These are phyloP conservation scores for Ceriops decandra DNA, from an alignment of 345 rosid species.

Conservation along the genomic window DNA sequence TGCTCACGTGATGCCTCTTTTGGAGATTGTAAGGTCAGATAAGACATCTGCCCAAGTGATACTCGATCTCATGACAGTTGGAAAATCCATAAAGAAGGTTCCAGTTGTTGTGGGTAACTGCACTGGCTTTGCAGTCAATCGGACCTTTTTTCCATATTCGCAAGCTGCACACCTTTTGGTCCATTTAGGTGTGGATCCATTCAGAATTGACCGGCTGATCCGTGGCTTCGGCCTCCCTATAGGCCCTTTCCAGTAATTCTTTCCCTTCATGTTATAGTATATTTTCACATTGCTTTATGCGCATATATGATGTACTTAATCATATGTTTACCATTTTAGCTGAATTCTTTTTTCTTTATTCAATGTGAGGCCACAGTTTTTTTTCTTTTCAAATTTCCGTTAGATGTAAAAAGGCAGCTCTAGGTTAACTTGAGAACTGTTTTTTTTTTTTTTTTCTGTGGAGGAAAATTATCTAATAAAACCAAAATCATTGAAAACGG, in stretches of 20 bases:
- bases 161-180: slow-evolving; percentile 70
- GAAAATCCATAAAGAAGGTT: slow-evolving; percentile 81
- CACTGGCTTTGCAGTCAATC: slow-evolving; percentile 90
- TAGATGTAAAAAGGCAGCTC: too few relatives aligned
- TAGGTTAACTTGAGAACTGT: too few relatives aligned
- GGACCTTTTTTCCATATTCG: slow-evolving; percentile 79
- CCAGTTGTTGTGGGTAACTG: slow-evolving; percentile 97
- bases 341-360: neutral
- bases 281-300: neutral
- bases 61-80: slow-evolving; percentile 85
- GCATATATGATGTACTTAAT: neutral
- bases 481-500: too few relatives aligned
- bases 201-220: slow-evolving; percentile 79
- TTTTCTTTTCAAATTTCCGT: too few relatives aligned
- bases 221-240: slow-evolving; percentile 83
- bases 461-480: too few relatives aligned
- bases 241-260: slow-evolving; percentile 91
- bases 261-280: slow-evolving; percentile 18
- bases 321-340: neutral
- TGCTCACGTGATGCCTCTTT: slow-evolving; percentile 94
- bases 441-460: too few relatives aligned
- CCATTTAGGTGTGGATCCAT: slow-evolving; percentile 80
- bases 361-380: too few relatives aligned
- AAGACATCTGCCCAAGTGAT: slow-evolving; percentile 83
- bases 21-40: slow-evolving; percentile 83